Percentiles rank a stretch among this genome's conserved stretches.
These are phyloP conservation scores for Solanum appendiculatum DNA, from an alignment of 257 asterid genomes.

Conservation along the genomic window DNA sequence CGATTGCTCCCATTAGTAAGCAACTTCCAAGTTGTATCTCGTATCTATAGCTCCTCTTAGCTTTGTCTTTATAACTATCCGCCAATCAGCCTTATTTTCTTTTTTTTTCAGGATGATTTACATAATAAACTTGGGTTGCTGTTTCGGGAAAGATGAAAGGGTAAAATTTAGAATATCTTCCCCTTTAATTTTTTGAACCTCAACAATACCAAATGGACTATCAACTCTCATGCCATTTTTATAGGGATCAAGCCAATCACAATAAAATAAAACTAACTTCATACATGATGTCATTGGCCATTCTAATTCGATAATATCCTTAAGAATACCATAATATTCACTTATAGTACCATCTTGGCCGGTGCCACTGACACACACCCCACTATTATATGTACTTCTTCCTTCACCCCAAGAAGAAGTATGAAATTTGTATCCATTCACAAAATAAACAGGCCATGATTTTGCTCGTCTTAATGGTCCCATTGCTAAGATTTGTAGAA, in stretches of 20 bases:
- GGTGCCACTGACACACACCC: neutral
- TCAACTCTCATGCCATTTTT: neutral
- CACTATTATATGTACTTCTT: neutral
- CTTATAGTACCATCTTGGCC: neutral
- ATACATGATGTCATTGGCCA: neutral
- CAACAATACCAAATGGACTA: neutral
- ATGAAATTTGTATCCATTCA: neutral
- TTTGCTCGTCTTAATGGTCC: neutral
- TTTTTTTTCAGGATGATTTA: neutral
- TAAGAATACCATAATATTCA: neutral
- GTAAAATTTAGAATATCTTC: neutral
- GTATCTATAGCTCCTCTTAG: neutral
- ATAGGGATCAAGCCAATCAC: neutral
- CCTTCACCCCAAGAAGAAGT: neutral
- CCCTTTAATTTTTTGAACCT: neutral
- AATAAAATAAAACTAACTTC: neutral
- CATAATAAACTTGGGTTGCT: neutral
- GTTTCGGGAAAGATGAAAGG: neutral
- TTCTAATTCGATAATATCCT: neutral
- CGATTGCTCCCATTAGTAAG: neutral
- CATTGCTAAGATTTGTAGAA: neutral
- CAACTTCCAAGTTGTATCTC: neutral
- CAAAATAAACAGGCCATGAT: neutral
- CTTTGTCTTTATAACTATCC: neutral
- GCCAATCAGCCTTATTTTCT: neutral